phyloP scores from a whole-genome alignment of 495 filamentous ascomycete genomes.

The Neurospora sp. region DNA sequence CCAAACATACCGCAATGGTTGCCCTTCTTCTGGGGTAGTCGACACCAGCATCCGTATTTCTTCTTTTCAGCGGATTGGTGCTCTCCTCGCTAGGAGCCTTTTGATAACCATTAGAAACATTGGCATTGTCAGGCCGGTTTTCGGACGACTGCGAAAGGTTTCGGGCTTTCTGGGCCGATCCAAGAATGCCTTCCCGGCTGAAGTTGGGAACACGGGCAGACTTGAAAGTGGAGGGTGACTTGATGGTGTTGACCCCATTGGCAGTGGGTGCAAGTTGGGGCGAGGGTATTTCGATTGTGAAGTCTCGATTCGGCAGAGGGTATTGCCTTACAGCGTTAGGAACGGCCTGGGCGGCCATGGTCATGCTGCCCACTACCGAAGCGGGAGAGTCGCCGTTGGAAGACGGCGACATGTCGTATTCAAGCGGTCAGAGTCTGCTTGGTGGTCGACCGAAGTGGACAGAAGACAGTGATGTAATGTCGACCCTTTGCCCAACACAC shows the following conservation, averaged over 20 bases:
- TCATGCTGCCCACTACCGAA: conserved; percentile 30
- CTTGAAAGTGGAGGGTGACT: conserved; percentile 41
- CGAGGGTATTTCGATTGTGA: conserved; percentile 38
- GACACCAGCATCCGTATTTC: conserved; percentile 53
- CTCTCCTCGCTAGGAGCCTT: conserved; percentile 41
- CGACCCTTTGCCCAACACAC: background rate
- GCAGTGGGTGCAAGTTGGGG: conserved; percentile 28
- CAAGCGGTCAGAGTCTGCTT: background rate
- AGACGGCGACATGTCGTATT: conserved; percentile 35
- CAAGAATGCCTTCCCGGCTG: conserved; percentile 47
- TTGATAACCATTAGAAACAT: conserved; percentile 31
- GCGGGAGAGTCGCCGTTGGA: conserved; percentile 42
- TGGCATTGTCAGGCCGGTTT: conserved; percentile 22
- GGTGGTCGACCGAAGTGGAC: background rate
- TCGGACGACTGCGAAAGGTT: conserved; percentile 45
- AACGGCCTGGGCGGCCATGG: conserved; percentile 15
- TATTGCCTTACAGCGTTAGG: conserved; percentile 30
- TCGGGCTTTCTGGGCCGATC: conserved; percentile 46
- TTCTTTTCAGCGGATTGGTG: conserved; percentile 49
- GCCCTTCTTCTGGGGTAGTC: conserved; percentile 62
- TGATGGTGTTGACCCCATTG: conserved; percentile 36
- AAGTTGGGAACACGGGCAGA: conserved; percentile 38
- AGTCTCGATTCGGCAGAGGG: conserved; percentile 35
- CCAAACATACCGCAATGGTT: conserved; percentile 56
- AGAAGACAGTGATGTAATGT: background rate